Conservation (phyloP, 2,329 filamentous ascomycete species). For the Neonectria punicea region DNA sequence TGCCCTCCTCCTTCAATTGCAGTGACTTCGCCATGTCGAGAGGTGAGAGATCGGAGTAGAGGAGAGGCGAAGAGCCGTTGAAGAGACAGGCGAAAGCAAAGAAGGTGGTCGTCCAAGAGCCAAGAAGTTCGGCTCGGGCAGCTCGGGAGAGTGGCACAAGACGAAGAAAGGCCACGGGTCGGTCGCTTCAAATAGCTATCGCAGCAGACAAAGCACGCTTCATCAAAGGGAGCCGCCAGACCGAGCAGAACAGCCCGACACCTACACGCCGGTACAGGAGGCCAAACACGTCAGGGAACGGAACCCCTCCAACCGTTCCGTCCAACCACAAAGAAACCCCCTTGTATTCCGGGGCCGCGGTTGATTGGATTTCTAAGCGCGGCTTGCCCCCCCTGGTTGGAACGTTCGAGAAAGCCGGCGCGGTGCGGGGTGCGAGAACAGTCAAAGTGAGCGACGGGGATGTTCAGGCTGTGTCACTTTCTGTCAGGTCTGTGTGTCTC, state of each 20-base stretch:
- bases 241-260: not conserved
- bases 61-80: not conserved
- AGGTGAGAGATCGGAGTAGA: not conserved
- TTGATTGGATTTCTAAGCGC: conserved; percentile 47
- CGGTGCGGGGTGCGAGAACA: conserved; percentile 21
- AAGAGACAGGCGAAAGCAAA: not conserved
- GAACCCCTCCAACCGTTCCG: not conserved
- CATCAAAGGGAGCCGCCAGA: not conserved
- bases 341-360: not conserved
- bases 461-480: not conserved
- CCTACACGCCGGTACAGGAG: no score
- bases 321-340: conserved; percentile 1
- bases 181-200: not conserved
- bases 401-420: conserved; percentile 42
- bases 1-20: conserved; percentile 68
- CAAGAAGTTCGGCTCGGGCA: conserved; percentile 3
- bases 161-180: not conserved
- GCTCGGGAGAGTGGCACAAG: conserved; percentile 7
- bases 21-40: conserved; percentile 49
- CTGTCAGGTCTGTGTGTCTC: no score
- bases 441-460: not conserved
- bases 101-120: not conserved
- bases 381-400: conserved; percentile 29
- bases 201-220: not conserved
- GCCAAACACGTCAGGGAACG: not conserved